A percentile compares a stretch with the other conserved stretches of the same genome.
phyloP scores from a whole-genome alignment of 108 stramenopile species.

The Nitzschia sp. region DNA sequence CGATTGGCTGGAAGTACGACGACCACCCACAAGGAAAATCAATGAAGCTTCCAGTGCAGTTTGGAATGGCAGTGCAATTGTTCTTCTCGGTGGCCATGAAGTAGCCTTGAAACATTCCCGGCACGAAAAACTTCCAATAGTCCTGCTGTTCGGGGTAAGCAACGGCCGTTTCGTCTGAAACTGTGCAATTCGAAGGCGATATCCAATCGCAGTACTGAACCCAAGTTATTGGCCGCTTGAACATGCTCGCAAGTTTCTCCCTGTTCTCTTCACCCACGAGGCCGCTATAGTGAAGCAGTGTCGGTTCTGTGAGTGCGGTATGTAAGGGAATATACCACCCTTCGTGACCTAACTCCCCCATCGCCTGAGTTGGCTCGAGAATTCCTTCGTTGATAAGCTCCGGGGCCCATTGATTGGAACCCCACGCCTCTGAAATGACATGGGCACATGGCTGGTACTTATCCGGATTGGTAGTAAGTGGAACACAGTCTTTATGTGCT shows the following conservation, averaged over 20 bases:
- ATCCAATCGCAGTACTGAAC: slow-evolving; percentile 35
- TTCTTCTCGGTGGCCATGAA: slow-evolving; percentile 42
- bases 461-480: background rate
- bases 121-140: background rate
- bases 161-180: slow-evolving; percentile 13
- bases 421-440: slow-evolving; percentile 16
- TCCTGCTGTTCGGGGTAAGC: slow-evolving; percentile 12
- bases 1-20: background rate
- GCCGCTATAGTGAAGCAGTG: slow-evolving; percentile 37
- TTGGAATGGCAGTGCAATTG: slow-evolving; percentile 31
- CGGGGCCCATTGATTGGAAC: background rate
- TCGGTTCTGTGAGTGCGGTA: slow-evolving; percentile 33
- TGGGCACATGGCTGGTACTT: slow-evolving; percentile 20
- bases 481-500: background rate
- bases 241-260: slow-evolving; percentile 32
- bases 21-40: slow-evolving; percentile 20
- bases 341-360: background rate
- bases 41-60: slow-evolving; percentile 33
- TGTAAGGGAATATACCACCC: slow-evolving; percentile 45
- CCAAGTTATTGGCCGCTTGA: slow-evolving; percentile 46
- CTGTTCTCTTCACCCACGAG: slow-evolving; percentile 21
- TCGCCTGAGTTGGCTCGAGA: background rate
- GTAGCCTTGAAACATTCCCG: slow-evolving; percentile 29
- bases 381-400: background rate
- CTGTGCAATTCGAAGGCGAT: slow-evolving; percentile 19